Base-by-base conservation (phyloP, 2,329 filamentous ascomycete species). In the Aspergillus quadricinctus region DNA sequence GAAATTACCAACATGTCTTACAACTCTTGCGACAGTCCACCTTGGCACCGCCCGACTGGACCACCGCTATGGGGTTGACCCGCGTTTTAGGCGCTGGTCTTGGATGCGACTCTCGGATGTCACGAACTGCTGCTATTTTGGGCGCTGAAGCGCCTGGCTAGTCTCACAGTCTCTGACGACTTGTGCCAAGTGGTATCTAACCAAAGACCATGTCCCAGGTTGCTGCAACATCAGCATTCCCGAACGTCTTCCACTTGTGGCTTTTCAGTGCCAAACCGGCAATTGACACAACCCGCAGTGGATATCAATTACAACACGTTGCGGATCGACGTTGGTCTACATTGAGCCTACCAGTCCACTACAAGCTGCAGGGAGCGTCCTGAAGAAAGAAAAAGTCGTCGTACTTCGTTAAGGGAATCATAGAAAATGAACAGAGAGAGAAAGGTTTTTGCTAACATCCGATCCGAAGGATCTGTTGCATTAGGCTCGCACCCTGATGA, bases 371-470 rank as follows among this genome's bases (percentile, higher is more conserved):
- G 54, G 53, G 41, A 52, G 54, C 52, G 55, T 41, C 58, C 58
- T 57, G 63, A 66, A 64, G 60, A 64, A 66, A 60, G 58, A 61
- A 64, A 62, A 57, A 69, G 65, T 65, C 66, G 65, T 71, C 65
- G 69, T 71, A 72, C 70, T 72, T 72, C 69, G 69, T 72, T 73
- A 69, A 55, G 64, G 63, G 66, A 60, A 66, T 56, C 59, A 59
- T 55, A 64, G 62, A 68, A 67, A 64, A 64, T 58, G 63, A 66
- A 65, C 61, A 68, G 64, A 64, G 66, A 68, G 66, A 66, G 27
- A 66, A 61, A 68, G 64, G 67, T 71, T 72, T 72, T 72, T 67
- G 69, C 68, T 72, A 72, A 70, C 65, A 70, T 68, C 69, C 65
- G 65, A 72, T 65, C 68, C 66, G 63, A 63, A 63, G 62, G 65